Conservation (phyloP, 2,329 filamentous ascomycete genomes). For the Fusarium oxysporum region DNA sequence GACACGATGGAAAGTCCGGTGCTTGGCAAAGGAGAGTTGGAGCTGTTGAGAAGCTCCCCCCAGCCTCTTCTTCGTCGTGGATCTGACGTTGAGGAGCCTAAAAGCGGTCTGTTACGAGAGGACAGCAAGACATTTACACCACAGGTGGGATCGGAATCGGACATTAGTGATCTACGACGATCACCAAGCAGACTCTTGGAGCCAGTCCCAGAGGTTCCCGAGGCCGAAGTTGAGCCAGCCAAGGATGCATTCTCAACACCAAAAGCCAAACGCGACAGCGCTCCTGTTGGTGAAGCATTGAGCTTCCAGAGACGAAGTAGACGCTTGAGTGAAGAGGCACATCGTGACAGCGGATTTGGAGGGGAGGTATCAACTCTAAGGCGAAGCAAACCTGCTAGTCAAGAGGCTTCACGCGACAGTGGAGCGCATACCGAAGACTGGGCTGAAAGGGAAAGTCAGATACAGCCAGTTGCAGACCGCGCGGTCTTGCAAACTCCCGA, state of each 20-base stretch:
- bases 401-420: constrained; percentile 63
- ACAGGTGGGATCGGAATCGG: constrained; percentile 39
- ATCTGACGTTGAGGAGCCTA: constrained; percentile 47
- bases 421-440: constrained; percentile 66
- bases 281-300: constrained; percentile 53
- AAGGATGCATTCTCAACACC: constrained; percentile 21
- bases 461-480: constrained; percentile 36
- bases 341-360: constrained; percentile 64
- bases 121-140: constrained; percentile 41
- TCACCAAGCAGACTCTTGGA: constrained; percentile 60
- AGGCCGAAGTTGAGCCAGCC: constrained; percentile 54
- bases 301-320: constrained; percentile 53
- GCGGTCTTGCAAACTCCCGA: constrained; percentile 46
- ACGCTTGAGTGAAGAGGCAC: constrained; percentile 50
- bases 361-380: constrained; percentile 58
- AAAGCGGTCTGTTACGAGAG: constrained; percentile 49
- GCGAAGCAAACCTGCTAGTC: constrained; percentile 50
- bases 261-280: constrained; percentile 53
- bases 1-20: constrained; percentile 54
- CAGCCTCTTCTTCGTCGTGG: constrained; percentile 48
- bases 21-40: constrained; percentile 47
- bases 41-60: constrained; percentile 27
- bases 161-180: constrained; percentile 55
- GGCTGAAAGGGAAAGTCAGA: constrained; percentile 48
- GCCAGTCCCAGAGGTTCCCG: constrained; percentile 63